A percentile compares a stretch with the other conserved stretches of the same genome.
Evolutionary conservation across 805 yeast genomes (phyloP).

Genomic region (Starmerella roubikii): DNA sequence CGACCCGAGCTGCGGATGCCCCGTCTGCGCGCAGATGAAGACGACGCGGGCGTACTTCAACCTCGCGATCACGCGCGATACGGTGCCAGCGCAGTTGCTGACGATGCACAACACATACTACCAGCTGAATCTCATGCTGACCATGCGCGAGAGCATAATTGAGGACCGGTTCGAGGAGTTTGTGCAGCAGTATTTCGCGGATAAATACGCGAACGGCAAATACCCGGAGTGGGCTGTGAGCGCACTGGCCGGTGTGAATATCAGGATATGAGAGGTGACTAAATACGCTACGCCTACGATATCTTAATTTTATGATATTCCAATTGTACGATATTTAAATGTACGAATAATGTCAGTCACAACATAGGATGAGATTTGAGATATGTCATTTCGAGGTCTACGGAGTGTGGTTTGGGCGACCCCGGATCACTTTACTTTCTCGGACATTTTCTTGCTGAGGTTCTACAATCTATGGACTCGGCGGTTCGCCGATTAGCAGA

Average conservation of each 20-base stretch:
- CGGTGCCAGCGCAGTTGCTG: constrained; percentile 33
- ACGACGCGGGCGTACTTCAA: constrained; percentile 29
- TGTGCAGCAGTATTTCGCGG: constrained; percentile 27
- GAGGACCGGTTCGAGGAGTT: constrained; percentile 29
- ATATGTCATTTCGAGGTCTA: too few relatives aligned
- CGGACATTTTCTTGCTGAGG: too few relatives aligned
- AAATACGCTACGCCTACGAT: too few relatives aligned
- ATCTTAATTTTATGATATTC: too few relatives aligned
- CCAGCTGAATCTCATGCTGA: constrained; percentile 32
- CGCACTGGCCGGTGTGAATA: constrained; percentile 29
- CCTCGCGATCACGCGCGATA: constrained; percentile 30
- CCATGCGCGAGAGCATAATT: constrained; percentile 29
- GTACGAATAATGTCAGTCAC: too few relatives aligned
- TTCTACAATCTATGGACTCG: background rate
- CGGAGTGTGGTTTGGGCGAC: too few relatives aligned
- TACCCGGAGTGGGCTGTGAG: constrained; percentile 34
- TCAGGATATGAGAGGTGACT: too few relatives aligned
- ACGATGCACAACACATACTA: constrained; percentile 33
- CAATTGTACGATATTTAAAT: too few relatives aligned
- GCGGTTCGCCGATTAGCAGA: constrained; percentile 3
- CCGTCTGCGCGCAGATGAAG: constrained; percentile 31
- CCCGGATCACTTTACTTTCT: too few relatives aligned
- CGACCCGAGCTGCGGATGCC: constrained; percentile 32
- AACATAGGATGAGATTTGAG: too few relatives aligned
- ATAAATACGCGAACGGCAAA: constrained; percentile 26